A percentile compares a stretch with the other conserved stretches of the same genome.
These are phyloP conservation scores for Earliella scabrosa DNA, from an alignment of 1,284 basidiomycete species.

Conservation along the genomic window DNA sequence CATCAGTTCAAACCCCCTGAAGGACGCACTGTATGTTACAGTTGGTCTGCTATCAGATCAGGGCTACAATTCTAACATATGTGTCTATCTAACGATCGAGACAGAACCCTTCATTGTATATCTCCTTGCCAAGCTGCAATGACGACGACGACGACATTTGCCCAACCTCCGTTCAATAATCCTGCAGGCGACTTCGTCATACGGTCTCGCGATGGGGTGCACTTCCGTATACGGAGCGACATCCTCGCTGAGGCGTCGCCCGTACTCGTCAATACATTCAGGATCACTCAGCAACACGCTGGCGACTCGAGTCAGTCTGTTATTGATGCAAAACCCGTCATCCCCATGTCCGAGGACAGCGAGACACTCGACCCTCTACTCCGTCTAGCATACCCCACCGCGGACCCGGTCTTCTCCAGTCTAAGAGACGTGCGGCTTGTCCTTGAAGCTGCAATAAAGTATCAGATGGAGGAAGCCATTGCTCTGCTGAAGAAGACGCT, in stretches of 20 bases:
- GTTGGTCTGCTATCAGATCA: no score
- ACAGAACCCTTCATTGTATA: no score
- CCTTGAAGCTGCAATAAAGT: constrained; percentile 14
- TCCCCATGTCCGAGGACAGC: constrained; percentile 21
- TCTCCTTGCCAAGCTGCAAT: no score
- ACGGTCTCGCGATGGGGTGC: constrained; percentile 25
- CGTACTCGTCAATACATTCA: constrained; percentile 43
- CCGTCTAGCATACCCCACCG: constrained; percentile 27
- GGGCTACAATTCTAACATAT: no score
- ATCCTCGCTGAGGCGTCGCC: constrained; percentile 27
- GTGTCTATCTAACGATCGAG: no score
- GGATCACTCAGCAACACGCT: constrained; percentile 9
- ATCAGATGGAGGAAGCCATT: constrained; percentile 18
- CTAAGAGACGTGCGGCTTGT: constrained; percentile 10
- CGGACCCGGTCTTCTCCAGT: constrained; percentile 11
- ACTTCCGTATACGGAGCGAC: constrained; percentile 16
- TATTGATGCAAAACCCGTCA: constrained; percentile 1
- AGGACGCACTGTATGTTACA: no score
- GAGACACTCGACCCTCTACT: constrained; percentile 22
- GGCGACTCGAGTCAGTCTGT: neutral
- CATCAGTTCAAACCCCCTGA: no score
- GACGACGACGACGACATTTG: neutral
- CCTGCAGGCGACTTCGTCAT: constrained; percentile 31
- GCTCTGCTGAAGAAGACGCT: constrained; percentile 3
- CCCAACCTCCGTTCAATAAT: constrained; percentile 6